Percentiles rank a stretch among this genome's conserved stretches.
phyloP scores from a whole-genome alignment of 352 stramenopile species.

The Phytopythium montanum region DNA sequence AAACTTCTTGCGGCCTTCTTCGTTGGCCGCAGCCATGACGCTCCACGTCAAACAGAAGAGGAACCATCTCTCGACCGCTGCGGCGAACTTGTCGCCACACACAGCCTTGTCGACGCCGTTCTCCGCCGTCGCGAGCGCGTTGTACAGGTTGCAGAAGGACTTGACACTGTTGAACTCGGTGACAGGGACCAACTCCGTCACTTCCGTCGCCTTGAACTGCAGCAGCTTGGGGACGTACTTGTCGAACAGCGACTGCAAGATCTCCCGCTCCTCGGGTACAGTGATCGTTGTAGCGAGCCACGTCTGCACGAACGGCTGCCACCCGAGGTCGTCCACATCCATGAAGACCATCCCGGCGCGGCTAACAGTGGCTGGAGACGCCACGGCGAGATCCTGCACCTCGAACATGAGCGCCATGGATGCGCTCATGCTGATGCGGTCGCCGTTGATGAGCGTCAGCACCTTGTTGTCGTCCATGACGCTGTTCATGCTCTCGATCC shows the following conservation, averaged over 20 bases:
- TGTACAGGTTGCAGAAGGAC: slow-evolving; percentile 87
- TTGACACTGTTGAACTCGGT: slow-evolving; percentile 80
- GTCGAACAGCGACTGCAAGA: slow-evolving; percentile 67
- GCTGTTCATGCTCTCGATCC: slow-evolving; percentile 90
- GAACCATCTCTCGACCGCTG: slow-evolving; percentile 81
- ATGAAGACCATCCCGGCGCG: slow-evolving; percentile 95
- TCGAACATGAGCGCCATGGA: slow-evolving; percentile 93
- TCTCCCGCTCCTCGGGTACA: slow-evolving; percentile 59
- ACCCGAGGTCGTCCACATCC: slow-evolving; percentile 81
- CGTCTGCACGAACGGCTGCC: slow-evolving; percentile 72
- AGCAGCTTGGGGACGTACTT: slow-evolving; percentile 82
- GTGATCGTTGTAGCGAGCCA: slow-evolving; percentile 67
- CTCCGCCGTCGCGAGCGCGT: slow-evolving; percentile 56
- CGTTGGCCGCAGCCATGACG: slow-evolving; percentile 82
- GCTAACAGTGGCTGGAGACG: slow-evolving; percentile 92
- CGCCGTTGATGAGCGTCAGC: slow-evolving; percentile 82
- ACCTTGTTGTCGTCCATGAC: slow-evolving; percentile 91
- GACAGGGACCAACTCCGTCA: slow-evolving; percentile 73
- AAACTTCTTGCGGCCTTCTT: slow-evolving; percentile 81
- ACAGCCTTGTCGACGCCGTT: slow-evolving; percentile 64
- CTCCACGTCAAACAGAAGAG: slow-evolving; percentile 86
- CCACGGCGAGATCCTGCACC: slow-evolving; percentile 92
- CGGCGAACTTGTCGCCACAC: slow-evolving; percentile 65
- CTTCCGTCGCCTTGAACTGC: slow-evolving; percentile 56
- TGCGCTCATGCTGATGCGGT: slow-evolving; percentile 82